A percentile compares a stretch with the other conserved stretches of the same genome.
Evolutionary conservation across 257 asterid species (phyloP).

Genomic region (Solanum bulbocastanum): DNA sequence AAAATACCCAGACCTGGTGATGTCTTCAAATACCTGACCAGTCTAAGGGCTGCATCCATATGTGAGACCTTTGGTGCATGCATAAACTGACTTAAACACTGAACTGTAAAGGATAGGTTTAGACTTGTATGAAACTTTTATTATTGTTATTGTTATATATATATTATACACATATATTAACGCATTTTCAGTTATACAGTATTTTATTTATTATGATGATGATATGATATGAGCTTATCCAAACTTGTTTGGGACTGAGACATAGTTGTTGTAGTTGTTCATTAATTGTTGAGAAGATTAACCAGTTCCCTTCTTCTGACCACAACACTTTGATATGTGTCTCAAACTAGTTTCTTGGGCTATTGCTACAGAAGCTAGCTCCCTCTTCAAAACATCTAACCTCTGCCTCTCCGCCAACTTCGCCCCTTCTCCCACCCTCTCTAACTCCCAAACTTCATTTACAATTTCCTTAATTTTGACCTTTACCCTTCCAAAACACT

Average conservation of each 20-base stretch:
- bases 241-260: not conserved
- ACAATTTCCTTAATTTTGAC: not conserved
- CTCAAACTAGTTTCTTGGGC: not conserved
- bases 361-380: not conserved
- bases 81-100: not conserved
- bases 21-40: not conserved
- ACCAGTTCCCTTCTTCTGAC: not conserved
- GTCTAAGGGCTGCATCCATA: not conserved
- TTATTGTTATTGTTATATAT: not conserved
- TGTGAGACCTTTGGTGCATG: not conserved
- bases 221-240: not conserved
- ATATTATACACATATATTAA: not conserved
- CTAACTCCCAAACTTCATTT: not conserved
- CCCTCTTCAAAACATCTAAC: not conserved
- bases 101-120: not conserved
- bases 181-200: not conserved
- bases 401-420: not conserved
- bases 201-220: not conserved
- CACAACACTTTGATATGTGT: not conserved
- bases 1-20: not conserved
- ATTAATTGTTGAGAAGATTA: not conserved
- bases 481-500: not conserved
- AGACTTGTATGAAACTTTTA: not conserved
- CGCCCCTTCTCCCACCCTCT: not conserved
- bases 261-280: not conserved